These are phyloP conservation scores for Trichoderma erinaceum DNA, from an alignment of 495 filamentous ascomycete genomes.

Conservation along the genomic window DNA sequence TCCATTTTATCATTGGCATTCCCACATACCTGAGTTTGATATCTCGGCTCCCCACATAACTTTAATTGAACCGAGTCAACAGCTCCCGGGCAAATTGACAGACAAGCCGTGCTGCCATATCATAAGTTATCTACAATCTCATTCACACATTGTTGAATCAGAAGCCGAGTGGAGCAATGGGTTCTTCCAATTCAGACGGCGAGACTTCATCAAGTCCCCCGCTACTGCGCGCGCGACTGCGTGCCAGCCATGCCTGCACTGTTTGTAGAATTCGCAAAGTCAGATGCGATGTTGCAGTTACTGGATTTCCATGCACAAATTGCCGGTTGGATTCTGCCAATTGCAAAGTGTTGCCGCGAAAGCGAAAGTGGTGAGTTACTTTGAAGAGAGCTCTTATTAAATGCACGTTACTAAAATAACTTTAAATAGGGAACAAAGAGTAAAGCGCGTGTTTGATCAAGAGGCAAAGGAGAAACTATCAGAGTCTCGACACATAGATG, in stretches of 20 bases:
- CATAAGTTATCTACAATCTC: neutral
- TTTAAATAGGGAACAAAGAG: neutral
- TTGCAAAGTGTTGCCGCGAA: neutral
- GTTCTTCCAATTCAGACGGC: neutral
- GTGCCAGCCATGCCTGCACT: neutral
- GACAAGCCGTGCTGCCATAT: neutral
- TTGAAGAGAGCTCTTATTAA: neutral
- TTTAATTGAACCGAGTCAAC: neutral
- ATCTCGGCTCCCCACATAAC: neutral
- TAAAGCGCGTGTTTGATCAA: neutral
- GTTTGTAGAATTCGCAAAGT: slow-evolving; percentile 3
- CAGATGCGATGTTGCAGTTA: neutral
- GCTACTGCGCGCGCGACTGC: neutral
- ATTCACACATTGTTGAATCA: neutral
- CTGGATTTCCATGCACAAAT: slow-evolving; percentile 6
- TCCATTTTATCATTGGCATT: too few species aligned
- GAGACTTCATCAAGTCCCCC: neutral
- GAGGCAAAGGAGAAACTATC: neutral
- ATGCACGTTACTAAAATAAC: neutral
- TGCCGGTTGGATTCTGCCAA: slow-evolving; percentile 3
- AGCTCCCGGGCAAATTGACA: neutral
- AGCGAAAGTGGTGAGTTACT: neutral
- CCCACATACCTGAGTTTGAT: too few species aligned
- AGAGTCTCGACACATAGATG: neutral
- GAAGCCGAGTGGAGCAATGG: slow-evolving; percentile 5